phyloP scores from a whole-genome alignment of 2,329 filamentous ascomycete species.

The Sarocladium kiliense region DNA sequence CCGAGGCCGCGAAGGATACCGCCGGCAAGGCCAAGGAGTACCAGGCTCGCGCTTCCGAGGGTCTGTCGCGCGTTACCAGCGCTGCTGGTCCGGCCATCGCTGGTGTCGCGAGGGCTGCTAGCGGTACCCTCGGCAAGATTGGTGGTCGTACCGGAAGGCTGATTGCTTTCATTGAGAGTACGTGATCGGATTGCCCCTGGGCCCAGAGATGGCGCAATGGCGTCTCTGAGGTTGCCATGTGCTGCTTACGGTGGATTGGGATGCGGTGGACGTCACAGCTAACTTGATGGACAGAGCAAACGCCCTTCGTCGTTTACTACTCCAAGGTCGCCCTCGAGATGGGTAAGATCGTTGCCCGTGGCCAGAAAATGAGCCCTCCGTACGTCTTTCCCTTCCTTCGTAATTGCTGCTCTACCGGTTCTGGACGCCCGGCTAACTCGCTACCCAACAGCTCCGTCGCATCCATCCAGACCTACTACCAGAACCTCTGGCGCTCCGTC shows the following conservation, averaged over 20 bases:
- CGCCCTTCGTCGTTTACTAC: slow-evolving; percentile 88
- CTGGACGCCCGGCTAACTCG: slow-evolving; percentile 2
- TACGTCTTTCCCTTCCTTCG: slow-evolving; percentile 48
- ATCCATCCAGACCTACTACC: slow-evolving; percentile 84
- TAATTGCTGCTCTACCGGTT: background rate
- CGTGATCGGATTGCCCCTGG: slow-evolving; percentile 35
- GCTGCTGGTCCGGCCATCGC: slow-evolving; percentile 74
- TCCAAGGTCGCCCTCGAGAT: slow-evolving; percentile 83
- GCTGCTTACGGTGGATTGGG: background rate
- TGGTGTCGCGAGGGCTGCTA: slow-evolving; percentile 63
- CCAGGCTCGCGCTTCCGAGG: slow-evolving; percentile 68
- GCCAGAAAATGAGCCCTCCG: slow-evolving; percentile 92
- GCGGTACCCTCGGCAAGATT: slow-evolving; percentile 65
- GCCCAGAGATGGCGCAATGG: too few species aligned
- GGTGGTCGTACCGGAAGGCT: slow-evolving; percentile 79
- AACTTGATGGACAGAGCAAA: slow-evolving; percentile 57
- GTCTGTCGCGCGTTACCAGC: slow-evolving; percentile 74
- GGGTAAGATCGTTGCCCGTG: slow-evolving; percentile 77
- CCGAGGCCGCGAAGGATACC: slow-evolving; percentile 35
- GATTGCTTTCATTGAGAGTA: slow-evolving; percentile 81
- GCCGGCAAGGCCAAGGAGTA: slow-evolving; percentile 40
- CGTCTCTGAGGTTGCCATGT: background rate
- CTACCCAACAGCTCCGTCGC: slow-evolving; percentile 55
- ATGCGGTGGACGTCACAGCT: background rate
- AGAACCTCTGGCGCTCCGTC: slow-evolving; percentile 64